phyloP scores from a whole-genome alignment of 2,329 filamentous ascomycete genomes.

The Ascochyta pisi region DNA sequence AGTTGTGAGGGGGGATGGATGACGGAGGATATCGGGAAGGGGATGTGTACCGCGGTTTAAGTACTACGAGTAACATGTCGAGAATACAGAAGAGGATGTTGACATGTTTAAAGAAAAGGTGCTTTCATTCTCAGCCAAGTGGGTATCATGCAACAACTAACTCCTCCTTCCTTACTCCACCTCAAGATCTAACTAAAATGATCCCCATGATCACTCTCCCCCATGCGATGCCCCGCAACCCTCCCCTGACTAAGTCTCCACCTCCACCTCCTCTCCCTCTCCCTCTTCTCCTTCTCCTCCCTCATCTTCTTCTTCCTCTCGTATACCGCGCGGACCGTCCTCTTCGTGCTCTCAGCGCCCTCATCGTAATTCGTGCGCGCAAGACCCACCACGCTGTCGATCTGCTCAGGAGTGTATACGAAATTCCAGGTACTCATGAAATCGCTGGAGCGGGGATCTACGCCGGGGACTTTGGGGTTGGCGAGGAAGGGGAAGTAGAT shows the following conservation, averaged over 20 bases:
- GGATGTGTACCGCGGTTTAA: no score
- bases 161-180: neutral
- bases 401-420: constrained; percentile 88
- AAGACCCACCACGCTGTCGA: constrained; percentile 82
- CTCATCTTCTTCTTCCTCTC: constrained; percentile 82
- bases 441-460: constrained; percentile 83
- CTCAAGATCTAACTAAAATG: constrained; percentile 63
- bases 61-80: no score
- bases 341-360: constrained; percentile 77
- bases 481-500: constrained; percentile 89
- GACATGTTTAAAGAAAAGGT: neutral
- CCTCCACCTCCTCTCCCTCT: constrained; percentile 46
- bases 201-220: constrained; percentile 63
- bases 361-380: constrained; percentile 87
- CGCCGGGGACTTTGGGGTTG: constrained; percentile 78
- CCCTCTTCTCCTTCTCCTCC: constrained; percentile 58
- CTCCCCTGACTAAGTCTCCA: constrained; percentile 56
- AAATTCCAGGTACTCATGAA: constrained; percentile 99
- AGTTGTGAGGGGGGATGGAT: neutral
- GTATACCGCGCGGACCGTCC: constrained; percentile 86
- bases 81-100: no score
- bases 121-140: constrained; percentile 17
- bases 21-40: no score
- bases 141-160: constrained; percentile 13
- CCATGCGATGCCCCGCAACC: constrained; percentile 60